Percentiles rank a stretch among this genome's conserved stretches.
phyloP scores from a whole-genome alignment of 2,329 filamentous ascomycete genomes.

The Xylariales sp. region DNA sequence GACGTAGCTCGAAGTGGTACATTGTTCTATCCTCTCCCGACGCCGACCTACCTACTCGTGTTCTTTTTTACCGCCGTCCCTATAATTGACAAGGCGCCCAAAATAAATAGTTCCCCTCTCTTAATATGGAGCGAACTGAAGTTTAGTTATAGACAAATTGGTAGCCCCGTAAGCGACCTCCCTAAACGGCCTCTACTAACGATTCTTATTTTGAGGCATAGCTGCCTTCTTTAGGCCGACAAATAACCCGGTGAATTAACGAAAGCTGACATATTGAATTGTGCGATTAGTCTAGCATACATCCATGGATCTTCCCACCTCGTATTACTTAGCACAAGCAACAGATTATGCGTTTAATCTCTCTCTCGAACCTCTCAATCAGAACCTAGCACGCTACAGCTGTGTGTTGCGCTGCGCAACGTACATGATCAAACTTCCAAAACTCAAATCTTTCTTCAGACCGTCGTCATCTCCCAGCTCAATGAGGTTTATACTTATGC shows the following conservation, averaged over 20 bases:
- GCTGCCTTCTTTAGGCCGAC: not conserved
- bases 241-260: not conserved
- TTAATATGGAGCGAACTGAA: not conserved
- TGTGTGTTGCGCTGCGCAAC: constrained; percentile 31
- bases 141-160: not conserved
- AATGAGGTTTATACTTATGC: constrained; percentile 16
- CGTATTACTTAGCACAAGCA: constrained; percentile 36
- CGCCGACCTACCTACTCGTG: not conserved
- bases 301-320: constrained; percentile 33
- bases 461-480: constrained; percentile 22
- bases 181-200: not conserved
- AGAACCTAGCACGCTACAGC: constrained; percentile 34
- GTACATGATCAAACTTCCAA: constrained; percentile 40
- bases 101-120: not conserved
- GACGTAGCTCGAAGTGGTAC: not conserved
- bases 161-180: not conserved
- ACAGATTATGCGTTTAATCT: constrained; percentile 35
- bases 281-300: constrained; percentile 32
- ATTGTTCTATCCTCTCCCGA: no score
- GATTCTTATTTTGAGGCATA: not conserved
- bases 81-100: not conserved
- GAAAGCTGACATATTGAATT: constrained; percentile 27
- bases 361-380: constrained; percentile 23
- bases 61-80: not conserved
- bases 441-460: constrained; percentile 34